phyloP scores from a whole-genome alignment of 2,329 filamentous ascomycete species.

The Fusarium bulbicola region DNA sequence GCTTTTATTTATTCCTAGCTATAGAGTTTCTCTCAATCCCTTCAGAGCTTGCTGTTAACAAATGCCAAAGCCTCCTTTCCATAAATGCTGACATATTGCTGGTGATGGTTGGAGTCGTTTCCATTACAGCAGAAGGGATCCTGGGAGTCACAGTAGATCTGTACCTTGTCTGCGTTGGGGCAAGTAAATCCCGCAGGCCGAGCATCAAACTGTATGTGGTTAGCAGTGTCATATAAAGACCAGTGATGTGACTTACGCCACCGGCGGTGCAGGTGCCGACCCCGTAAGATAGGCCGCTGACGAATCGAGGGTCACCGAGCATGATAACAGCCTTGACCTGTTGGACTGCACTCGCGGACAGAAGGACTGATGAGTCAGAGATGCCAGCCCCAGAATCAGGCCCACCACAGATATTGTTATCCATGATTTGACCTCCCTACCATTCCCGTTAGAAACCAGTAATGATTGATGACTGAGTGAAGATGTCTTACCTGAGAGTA shows the following conservation, averaged over 20 bases:
- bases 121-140: constrained; percentile 75
- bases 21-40: too few species aligned
- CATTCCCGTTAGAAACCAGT: accelerated
- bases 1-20: too few species aligned
- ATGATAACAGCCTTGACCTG: constrained; percentile 72
- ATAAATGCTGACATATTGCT: constrained; percentile 71
- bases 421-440: constrained; percentile 70
- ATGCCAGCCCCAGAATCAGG: constrained; percentile 58
- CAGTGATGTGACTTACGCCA: constrained; percentile 57
- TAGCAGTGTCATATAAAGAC: accelerated
- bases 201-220: constrained; percentile 63
- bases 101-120: constrained; percentile 66
- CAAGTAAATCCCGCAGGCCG: constrained; percentile 67
- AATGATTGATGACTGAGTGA: accelerated
- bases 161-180: constrained; percentile 61
- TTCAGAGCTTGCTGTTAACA: constrained; percentile 55
- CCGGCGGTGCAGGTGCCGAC: constrained; percentile 66
- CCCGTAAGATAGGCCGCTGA: constrained; percentile 64
- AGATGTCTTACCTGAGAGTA: constrained; percentile 60
- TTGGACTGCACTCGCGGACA: constrained; percentile 58
- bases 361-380: constrained; percentile 52
- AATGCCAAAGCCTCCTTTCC: constrained; percentile 67
- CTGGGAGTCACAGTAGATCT: constrained; percentile 71
- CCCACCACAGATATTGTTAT: constrained; percentile 71
- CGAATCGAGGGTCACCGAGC: constrained; percentile 70